Conservation (phyloP, 805 yeast species). For the Tanozyma kutaoensis region DNA sequence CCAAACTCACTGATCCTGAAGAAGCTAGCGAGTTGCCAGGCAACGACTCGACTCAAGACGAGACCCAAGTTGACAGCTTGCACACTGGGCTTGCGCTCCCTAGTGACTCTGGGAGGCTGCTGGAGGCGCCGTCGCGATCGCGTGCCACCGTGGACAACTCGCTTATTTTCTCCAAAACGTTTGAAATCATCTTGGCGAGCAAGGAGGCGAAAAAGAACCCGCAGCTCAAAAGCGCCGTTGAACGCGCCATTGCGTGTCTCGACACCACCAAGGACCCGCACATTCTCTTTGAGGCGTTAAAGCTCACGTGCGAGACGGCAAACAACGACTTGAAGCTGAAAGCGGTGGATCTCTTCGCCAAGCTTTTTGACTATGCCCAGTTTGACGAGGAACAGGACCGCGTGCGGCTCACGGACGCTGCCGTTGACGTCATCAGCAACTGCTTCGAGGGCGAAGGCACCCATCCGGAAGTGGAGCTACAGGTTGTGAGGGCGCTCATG, state of each 20-base stretch:
- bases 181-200: slow-evolving; percentile 40
- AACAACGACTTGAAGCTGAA: slow-evolving; percentile 51
- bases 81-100: no score
- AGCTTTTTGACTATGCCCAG: slow-evolving; percentile 74
- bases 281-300: slow-evolving; percentile 66
- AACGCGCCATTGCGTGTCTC: slow-evolving; percentile 29
- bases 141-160: slow-evolving; percentile 11
- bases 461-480: slow-evolving; percentile 78
- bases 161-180: slow-evolving; percentile 34
- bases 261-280: slow-evolving; percentile 23
- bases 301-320: slow-evolving; percentile 59
- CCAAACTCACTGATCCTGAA: no score
- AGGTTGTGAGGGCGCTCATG: slow-evolving; percentile 82
- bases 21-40: no score
- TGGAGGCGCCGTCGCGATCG: no score
- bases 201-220: slow-evolving; percentile 50
- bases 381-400: slow-evolving; percentile 43
- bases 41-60: no score
- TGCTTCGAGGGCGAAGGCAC: slow-evolving; percentile 91
- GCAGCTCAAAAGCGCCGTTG: slow-evolving; percentile 19
- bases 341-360: slow-evolving; percentile 79
- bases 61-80: no score
- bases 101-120: no score
- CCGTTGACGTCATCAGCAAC: slow-evolving; percentile 70
- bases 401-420: slow-evolving; percentile 58